Conservation (phyloP, 2,329 filamentous ascomycete genomes). For the Endocalyx cinctus region DNA sequence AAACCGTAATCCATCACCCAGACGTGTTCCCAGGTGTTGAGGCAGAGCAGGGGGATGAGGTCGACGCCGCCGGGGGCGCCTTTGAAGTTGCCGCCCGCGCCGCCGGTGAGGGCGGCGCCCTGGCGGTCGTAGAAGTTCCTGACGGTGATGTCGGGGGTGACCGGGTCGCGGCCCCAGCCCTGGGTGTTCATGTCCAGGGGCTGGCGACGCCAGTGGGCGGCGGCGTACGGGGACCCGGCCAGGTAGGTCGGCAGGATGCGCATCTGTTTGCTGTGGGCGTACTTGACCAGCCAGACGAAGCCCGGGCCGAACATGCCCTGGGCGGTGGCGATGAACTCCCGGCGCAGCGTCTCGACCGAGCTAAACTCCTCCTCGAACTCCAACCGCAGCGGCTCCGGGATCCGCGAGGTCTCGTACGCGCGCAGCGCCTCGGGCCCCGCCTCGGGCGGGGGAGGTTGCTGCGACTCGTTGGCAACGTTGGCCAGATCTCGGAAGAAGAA, state of each 20-base stretch:
- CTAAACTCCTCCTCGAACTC: constrained; percentile 70
- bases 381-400: constrained; percentile 51
- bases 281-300: constrained; percentile 89
- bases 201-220: constrained; percentile 75
- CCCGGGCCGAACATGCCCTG: constrained; percentile 93
- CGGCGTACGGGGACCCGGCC: constrained; percentile 81
- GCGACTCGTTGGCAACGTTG: constrained; percentile 2
- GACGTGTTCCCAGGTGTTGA: constrained; percentile 95
- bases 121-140: constrained; percentile 37
- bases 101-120: no score
- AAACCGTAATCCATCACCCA: constrained; percentile 79
- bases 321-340: constrained; percentile 76
- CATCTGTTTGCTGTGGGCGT: constrained; percentile 38
- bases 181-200: constrained; percentile 65
- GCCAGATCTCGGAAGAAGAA: constrained; percentile 67
- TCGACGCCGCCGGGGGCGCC: constrained; percentile 62
- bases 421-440: constrained; percentile 6
- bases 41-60: constrained; percentile 74
- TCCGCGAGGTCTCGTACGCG: constrained; percentile 28
- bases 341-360: constrained; percentile 74
- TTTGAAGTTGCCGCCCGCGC: constrained; percentile 22
- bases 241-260: constrained; percentile 85
- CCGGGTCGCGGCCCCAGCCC: constrained; percentile 31
- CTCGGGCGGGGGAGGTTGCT: constrained; percentile 12
- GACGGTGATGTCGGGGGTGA: no score